phyloP scores from a whole-genome alignment of 129 eudicot genomes.

The Deinandra increscens region DNA sequence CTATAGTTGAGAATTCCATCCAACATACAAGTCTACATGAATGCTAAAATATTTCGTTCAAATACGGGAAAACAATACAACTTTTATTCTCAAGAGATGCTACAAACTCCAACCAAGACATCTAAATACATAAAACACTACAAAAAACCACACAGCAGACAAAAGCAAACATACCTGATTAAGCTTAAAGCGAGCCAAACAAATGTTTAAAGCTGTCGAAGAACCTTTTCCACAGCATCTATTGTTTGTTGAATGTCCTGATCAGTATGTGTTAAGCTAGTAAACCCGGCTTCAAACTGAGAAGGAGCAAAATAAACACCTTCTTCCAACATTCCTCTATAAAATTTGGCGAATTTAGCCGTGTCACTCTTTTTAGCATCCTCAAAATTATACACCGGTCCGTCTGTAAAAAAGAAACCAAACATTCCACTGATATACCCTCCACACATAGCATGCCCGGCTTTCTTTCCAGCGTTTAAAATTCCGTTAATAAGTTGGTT shows the following conservation, averaged over 20 bases:
- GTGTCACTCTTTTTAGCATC: slow-evolving; percentile 95
- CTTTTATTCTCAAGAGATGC: slow-evolving; percentile 1
- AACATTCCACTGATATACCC: slow-evolving; percentile 86
- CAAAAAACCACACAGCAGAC: slow-evolving; percentile 13
- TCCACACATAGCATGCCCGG: slow-evolving; percentile 85
- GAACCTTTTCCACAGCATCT: slow-evolving; percentile 87
- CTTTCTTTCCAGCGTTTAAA: slow-evolving; percentile 66
- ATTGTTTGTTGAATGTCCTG: slow-evolving; percentile 81
- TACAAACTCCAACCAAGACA: background rate
- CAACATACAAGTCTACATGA: background rate
- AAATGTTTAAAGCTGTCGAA: slow-evolving; percentile 46
- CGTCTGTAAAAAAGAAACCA: slow-evolving; percentile 89
- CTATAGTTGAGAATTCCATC: background rate
- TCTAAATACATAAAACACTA: background rate
- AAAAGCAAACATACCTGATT: slow-evolving; percentile 32
- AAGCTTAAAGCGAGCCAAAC: slow-evolving; percentile 27
- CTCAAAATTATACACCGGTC: slow-evolving; percentile 73
- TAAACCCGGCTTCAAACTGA: slow-evolving; percentile 97
- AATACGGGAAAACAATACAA: background rate
- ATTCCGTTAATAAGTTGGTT: slow-evolving; percentile 65
- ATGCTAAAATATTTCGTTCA: background rate
- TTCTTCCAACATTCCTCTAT: slow-evolving; percentile 92
- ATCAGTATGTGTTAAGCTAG: slow-evolving; percentile 71
- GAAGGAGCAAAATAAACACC: slow-evolving; percentile 97
- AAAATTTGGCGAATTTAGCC: slow-evolving; percentile 70